A percentile compares a stretch with the other conserved stretches of the same genome.
Evolutionary conservation across 2,329 filamentous ascomycete species (phyloP).

Genomic region (Neofusicoccum laricinum): DNA sequence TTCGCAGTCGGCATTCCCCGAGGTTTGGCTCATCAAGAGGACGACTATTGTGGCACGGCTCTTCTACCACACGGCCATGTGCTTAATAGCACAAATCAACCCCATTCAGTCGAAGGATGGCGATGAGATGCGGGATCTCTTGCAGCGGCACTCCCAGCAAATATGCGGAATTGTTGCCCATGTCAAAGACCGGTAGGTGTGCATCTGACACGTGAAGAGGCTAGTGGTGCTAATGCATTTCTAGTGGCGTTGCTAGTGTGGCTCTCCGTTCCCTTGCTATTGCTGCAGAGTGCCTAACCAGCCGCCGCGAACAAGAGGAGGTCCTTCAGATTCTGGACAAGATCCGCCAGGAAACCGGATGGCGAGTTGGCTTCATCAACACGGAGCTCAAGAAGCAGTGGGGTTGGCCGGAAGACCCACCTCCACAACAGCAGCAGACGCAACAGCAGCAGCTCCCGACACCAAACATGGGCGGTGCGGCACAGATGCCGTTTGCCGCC

Average conservation of each 20-base stretch:
- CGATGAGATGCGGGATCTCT: slow-evolving; percentile 67
- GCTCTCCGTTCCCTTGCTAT: slow-evolving; percentile 77
- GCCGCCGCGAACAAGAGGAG: slow-evolving; percentile 73
- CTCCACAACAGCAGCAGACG: slow-evolving; percentile 29
- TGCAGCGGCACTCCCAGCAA: slow-evolving; percentile 73
- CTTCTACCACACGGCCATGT: slow-evolving; percentile 85
- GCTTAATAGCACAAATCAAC: slow-evolving; percentile 75
- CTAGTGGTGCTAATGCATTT: slow-evolving; percentile 11
- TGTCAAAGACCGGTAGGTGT: slow-evolving; percentile 65
- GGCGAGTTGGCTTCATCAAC: slow-evolving; percentile 71
- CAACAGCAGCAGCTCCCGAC: slow-evolving; percentile 28
- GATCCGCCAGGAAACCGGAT: slow-evolving; percentile 74
- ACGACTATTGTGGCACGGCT: slow-evolving; percentile 77
- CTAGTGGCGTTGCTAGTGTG: slow-evolving; percentile 69
- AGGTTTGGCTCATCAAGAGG: slow-evolving; percentile 84
- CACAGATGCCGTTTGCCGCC: slow-evolving; percentile 2
- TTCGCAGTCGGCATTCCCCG: slow-evolving; percentile 74
- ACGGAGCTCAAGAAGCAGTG: slow-evolving; percentile 71
- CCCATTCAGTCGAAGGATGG: slow-evolving; percentile 62
- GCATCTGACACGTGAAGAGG: not conserved
- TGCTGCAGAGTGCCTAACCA: slow-evolving; percentile 69
- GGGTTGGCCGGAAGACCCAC: slow-evolving; percentile 63
- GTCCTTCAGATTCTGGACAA: slow-evolving; percentile 72
- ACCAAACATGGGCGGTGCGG: slow-evolving; percentile 18
- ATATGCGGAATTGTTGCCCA: slow-evolving; percentile 89